Percentiles rank a stretch among this genome's conserved stretches.
phyloP scores from a whole-genome alignment of 1,139 yeast species.

The Meyerozyma carpophila region DNA sequence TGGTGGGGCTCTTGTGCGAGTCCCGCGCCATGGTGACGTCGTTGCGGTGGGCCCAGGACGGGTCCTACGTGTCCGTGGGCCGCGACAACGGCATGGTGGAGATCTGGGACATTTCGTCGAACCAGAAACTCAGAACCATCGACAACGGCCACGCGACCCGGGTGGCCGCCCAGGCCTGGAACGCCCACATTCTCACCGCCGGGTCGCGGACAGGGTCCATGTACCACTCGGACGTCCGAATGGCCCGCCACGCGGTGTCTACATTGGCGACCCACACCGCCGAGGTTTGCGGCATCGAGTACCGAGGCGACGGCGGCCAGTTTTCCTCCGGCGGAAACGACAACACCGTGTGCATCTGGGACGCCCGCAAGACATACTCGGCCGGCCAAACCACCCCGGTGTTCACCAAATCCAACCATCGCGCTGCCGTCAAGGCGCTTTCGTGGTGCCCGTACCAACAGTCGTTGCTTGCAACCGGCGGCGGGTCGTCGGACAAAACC shows the following conservation, averaged over 20 bases:
- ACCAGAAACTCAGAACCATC: conserved; percentile 72
- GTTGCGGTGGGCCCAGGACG: conserved; percentile 88
- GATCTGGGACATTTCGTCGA: conserved; percentile 90
- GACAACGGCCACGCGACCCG: conserved; percentile 52
- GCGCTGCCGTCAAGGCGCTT: conserved; percentile 93
- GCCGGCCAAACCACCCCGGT: conserved; percentile 40
- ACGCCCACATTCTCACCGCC: conserved; percentile 69
- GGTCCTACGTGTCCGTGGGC: conserved; percentile 82
- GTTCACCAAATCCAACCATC: conserved; percentile 73
- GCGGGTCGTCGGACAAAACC: conserved; percentile 86
- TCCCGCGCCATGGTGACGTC: conserved; percentile 58
- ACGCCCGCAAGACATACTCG: conserved; percentile 56
- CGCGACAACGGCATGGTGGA: conserved; percentile 80
- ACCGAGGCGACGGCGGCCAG: conserved; percentile 80
- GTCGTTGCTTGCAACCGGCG: conserved; percentile 88
- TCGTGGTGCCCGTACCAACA: conserved; percentile 92
- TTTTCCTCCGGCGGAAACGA: conserved; percentile 95
- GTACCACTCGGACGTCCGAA: conserved; percentile 89
- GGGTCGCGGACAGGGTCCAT: conserved; percentile 84
- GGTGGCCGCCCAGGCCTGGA: conserved; percentile 85
- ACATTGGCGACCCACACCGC: conserved; percentile 61
- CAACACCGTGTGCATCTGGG: conserved; percentile 93
- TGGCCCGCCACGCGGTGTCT: conserved; percentile 69
- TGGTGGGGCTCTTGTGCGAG: conserved; percentile 68
- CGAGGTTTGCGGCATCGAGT: conserved; percentile 90